phyloP scores from a whole-genome alignment of 1,284 basidiomycete genomes.

The Microbotryomycetes sp. region DNA sequence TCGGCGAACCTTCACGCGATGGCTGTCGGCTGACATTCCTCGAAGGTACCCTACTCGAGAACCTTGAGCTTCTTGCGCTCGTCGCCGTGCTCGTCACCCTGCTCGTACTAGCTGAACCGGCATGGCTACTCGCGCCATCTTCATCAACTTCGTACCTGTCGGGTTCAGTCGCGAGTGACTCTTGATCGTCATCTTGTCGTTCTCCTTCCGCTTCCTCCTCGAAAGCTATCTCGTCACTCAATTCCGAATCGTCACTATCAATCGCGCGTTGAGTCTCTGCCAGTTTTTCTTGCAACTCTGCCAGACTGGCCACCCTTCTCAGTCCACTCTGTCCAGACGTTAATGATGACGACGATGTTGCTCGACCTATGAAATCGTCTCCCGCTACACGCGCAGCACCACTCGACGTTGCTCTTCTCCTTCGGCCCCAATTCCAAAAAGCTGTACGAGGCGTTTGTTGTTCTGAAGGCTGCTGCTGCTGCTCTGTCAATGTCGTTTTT shows the following conservation, averaged over 20 bases:
- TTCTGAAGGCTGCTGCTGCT: neutral
- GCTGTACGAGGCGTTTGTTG: neutral
- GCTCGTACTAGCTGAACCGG: neutral
- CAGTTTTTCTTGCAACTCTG: conserved; percentile 24
- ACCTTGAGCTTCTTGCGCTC: conserved; percentile 18
- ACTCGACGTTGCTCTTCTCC: neutral
- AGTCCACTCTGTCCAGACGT: neutral
- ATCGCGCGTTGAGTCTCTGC: conserved; percentile 21
- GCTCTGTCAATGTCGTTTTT: neutral
- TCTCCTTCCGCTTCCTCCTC: neutral
- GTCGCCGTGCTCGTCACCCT: neutral
- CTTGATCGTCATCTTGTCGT: neutral
- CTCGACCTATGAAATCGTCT: no score
- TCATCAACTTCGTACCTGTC: neutral
- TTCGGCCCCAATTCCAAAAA: neutral
- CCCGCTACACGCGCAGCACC: no score
- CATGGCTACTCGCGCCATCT: neutral
- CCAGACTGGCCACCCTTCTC: conserved; percentile 21
- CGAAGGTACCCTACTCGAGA: conserved; percentile 12
- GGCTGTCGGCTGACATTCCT: conserved; percentile 3
- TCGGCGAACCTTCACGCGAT: conserved; percentile 11
- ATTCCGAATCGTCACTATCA: conserved; percentile 7
- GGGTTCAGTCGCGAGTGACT: neutral
- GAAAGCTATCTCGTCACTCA: neutral
- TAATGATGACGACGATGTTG: neutral